These are phyloP conservation scores for Cladophialophora exuberans DNA, from an alignment of 2,329 filamentous ascomycete species.

Conservation along the genomic window DNA sequence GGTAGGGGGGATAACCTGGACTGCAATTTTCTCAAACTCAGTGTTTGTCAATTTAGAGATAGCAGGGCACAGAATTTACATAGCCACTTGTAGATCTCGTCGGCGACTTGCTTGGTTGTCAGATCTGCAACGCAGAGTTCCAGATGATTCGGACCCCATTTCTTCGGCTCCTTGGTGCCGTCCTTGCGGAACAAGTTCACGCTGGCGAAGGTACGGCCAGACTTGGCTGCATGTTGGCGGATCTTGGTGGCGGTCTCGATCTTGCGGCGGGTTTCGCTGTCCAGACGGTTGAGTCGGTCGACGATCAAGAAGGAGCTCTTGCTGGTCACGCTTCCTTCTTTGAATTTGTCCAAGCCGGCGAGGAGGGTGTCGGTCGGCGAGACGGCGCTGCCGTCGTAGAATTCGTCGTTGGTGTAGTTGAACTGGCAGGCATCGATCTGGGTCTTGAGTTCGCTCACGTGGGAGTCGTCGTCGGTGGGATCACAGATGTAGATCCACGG, in stretches of 20 bases:
- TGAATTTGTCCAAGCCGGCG: conserved; percentile 3
- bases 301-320: conserved; percentile 18
- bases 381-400: background rate
- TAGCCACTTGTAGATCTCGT: conserved; percentile 29
- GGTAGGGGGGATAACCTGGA: conserved; percentile 26
- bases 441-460: conserved; percentile 21
- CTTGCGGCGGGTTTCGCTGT: conserved; percentile 16
- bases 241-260: conserved; percentile 16
- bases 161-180: background rate
- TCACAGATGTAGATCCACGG: conserved; percentile 32
- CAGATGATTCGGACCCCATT: conserved; percentile 30
- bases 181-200: conserved; percentile 23
- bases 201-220: conserved; percentile 28
- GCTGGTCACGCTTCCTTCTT: conserved; percentile 1
- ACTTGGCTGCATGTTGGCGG: conserved; percentile 23
- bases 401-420: background rate
- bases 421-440: conserved; percentile 18
- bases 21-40: conserved; percentile 5
- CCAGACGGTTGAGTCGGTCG: conserved; percentile 12
- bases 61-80: conserved; percentile 19
- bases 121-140: conserved; percentile 22
- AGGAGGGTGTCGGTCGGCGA: conserved; percentile 6
- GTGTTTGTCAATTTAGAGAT: background rate
- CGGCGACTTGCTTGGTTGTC: conserved; percentile 19
- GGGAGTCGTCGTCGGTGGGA: conserved; percentile 12